A percentile compares a stretch with the other conserved stretches of the same genome.
These are phyloP conservation scores for Diaporthe ilicicola DNA, from an alignment of 2,329 filamentous ascomycete genomes.

Conservation along the genomic window DNA sequence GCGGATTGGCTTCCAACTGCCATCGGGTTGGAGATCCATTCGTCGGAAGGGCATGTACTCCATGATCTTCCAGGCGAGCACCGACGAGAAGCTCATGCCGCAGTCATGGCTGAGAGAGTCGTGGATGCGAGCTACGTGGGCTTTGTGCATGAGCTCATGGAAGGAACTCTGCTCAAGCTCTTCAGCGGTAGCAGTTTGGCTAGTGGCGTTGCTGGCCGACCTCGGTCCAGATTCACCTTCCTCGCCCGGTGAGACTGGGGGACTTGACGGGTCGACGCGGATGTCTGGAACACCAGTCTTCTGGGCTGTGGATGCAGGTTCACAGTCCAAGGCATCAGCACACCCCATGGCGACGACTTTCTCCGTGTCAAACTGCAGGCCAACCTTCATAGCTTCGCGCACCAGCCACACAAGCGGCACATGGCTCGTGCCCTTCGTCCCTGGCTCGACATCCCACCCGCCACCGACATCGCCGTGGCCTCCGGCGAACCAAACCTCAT, in stretches of 20 bases:
- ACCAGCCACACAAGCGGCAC: conserved; percentile 75
- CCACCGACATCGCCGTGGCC: conserved; percentile 83
- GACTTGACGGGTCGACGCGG: conserved; percentile 44
- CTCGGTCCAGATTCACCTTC: background rate
- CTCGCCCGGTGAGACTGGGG: conserved; percentile 32
- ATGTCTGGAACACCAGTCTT: conserved; percentile 42
- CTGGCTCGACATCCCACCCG: conserved; percentile 70
- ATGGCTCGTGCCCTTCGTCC: conserved; percentile 70
- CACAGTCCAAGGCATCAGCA: conserved; percentile 50
- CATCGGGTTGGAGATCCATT: conserved; percentile 79
- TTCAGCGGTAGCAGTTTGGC: conserved; percentile 26
- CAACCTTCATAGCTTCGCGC: conserved; percentile 65
- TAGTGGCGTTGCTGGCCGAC: conserved; percentile 14
- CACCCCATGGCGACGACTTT: conserved; percentile 75
- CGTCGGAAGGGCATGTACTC: conserved; percentile 83
- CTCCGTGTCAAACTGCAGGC: conserved; percentile 73
- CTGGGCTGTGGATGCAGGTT: background rate
- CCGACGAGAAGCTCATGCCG: conserved; percentile 63
- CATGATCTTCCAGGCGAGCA: conserved; percentile 79
- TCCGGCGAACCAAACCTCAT: conserved; percentile 84
- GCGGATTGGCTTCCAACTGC: conserved; percentile 80
- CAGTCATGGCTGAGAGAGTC: conserved; percentile 74
- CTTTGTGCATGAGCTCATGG: conserved; percentile 64
- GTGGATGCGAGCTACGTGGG: conserved; percentile 67
- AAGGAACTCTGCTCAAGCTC: conserved; percentile 51